Base-by-base conservation (phyloP, 2,329 filamentous ascomycete species). In the Cercospora citrullina region DNA sequence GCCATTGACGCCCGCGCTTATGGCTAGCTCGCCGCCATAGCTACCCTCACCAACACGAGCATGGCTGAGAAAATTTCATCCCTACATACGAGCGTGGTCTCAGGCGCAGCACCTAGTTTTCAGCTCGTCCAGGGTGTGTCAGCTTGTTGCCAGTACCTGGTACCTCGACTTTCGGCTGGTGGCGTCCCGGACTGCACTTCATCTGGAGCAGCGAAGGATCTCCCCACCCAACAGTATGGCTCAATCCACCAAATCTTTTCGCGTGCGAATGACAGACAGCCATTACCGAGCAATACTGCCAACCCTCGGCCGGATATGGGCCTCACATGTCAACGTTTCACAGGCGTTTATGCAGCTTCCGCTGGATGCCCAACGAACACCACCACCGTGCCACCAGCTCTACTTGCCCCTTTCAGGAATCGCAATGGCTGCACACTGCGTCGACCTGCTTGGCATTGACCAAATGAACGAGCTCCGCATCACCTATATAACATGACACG, bases 141-240 rank as follows among this genome's bases (percentile, higher is more conserved):
- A 55, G 60, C 33, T 48, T 14, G 10, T 23, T 33, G 31, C 10
- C 18, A 42, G 60, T 31, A 53, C 60, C 36, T 31, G 39, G 48
- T 63, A 55, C 23, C 26, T 62, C 16, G 45, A 60, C 23, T 42
- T 45, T 66, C 65, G 61, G 65, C 53, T 53, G 31, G 65, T 55
- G 65, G 65, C 65, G 65, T 64, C 58, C 61, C 61, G 61, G 48
- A 31, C 33, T 55, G 33, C 51, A 59, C 42, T 63, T 53, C 60
- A 51, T 61, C 59, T 61, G 36, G 23, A 61, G 59, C 31, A 61
- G 30, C 18, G n/a, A 58, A 33, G 30, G 30, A 58, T 26, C 39
- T 55, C 42, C 31, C 55, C 55, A 64, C 53, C 53, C 60, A 48
- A 8, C 21, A 39, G 18, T 8, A 23, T 6, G 30, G 26, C 53